Percentiles rank a stretch among this genome's conserved stretches.
Conservation (phyloP, 192 early-diverging fungal genomes). For the Coemansia erecta region DNA sequence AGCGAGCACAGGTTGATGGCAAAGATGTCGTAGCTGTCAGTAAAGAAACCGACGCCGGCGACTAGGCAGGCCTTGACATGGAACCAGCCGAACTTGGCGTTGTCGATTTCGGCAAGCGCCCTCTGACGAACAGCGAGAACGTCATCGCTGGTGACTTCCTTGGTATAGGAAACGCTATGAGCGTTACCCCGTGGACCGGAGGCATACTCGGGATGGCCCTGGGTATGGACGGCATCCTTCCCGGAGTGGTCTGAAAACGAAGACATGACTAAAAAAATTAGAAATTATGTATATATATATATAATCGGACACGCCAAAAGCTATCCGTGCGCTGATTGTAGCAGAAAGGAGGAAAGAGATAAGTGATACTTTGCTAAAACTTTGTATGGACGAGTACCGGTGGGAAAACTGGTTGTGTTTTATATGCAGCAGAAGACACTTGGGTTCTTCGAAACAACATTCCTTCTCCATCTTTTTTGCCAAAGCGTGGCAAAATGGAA, state of each 20-base stretch:
- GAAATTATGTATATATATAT: too few species aligned
- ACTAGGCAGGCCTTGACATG: constrained; percentile 72
- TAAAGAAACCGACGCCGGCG: constrained; percentile 80
- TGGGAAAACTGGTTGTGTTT: too few species aligned
- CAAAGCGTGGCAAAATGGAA: background rate
- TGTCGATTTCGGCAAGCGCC: constrained; percentile 54
- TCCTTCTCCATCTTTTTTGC: background rate
- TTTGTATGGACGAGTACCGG: too few species aligned
- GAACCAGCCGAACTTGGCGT: constrained; percentile 74
- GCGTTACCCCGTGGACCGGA: background rate
- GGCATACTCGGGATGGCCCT: constrained; percentile 3
- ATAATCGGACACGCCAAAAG: too few species aligned
- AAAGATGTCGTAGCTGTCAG: constrained; percentile 90
- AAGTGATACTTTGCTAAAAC: too few species aligned
- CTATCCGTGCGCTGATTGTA: too few species aligned
- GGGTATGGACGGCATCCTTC: background rate
- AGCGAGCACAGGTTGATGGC: constrained; percentile 81
- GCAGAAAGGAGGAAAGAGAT: too few species aligned
- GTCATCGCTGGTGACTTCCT: constrained; percentile 8
- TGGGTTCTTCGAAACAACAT: background rate
- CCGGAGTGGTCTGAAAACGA: too few species aligned
- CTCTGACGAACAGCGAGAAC: constrained; percentile 18
- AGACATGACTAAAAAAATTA: too few species aligned
- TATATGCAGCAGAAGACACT: background rate
- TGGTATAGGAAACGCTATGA: background rate